A percentile compares a stretch with the other conserved stretches of the same genome.
Conservation (phyloP, 202 grass and related monocot species). For the Zoysia matrella region DNA sequence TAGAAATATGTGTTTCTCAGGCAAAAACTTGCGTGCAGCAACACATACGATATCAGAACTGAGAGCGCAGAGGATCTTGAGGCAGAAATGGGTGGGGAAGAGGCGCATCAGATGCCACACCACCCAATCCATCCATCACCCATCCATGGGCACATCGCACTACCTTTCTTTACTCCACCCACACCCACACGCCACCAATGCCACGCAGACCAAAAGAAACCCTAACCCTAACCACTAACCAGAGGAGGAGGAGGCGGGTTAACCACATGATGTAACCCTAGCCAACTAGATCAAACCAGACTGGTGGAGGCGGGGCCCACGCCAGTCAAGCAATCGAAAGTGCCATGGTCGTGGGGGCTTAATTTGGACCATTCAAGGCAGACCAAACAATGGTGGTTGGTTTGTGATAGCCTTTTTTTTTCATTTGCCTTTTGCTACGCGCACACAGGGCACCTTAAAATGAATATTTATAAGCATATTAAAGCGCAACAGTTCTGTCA, state of each 20-base stretch:
- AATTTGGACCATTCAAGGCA: slow-evolving; percentile 40
- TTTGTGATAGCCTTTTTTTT: slow-evolving; percentile 30
- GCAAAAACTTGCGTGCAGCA: background rate
- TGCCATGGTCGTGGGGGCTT: slow-evolving; percentile 18
- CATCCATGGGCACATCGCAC: slow-evolving; percentile 36
- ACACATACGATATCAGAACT: background rate
- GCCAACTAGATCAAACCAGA: slow-evolving; percentile 27
- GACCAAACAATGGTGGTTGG: slow-evolving; percentile 54
- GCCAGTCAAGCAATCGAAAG: slow-evolving; percentile 11
- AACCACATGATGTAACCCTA: slow-evolving; percentile 47
- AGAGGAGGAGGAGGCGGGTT: background rate
- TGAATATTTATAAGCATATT: background rate
- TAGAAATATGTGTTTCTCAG: background rate
- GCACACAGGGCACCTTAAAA: slow-evolving; percentile 12
- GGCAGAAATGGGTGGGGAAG: slow-evolving; percentile 33
- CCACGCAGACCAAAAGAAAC: slow-evolving; percentile 47
- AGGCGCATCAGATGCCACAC: slow-evolving; percentile 74
- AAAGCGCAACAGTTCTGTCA: too few species aligned
- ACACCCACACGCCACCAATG: slow-evolving; percentile 33
- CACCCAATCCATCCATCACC: slow-evolving; percentile 53
- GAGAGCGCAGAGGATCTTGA: slow-evolving; percentile 17
- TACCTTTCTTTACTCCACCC: slow-evolving; percentile 43
- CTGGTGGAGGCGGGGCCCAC: background rate
- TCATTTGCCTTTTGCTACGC: background rate
- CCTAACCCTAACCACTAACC: slow-evolving; percentile 70